These are phyloP conservation scores for Cladophialophora exuberans DNA, from an alignment of 2,329 filamentous ascomycete genomes.

Conservation along the genomic window DNA sequence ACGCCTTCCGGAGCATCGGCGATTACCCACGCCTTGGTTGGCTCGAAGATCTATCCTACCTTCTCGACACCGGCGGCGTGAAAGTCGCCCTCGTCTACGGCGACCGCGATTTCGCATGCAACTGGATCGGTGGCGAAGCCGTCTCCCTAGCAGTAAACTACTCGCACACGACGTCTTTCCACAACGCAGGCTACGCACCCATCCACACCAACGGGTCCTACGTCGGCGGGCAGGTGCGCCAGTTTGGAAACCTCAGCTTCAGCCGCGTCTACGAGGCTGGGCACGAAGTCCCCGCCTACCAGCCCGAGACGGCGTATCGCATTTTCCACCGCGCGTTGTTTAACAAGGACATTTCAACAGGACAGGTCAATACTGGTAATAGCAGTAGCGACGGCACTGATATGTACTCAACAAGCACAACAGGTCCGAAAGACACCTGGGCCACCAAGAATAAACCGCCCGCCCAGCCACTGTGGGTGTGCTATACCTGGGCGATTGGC, in stretches of 20 bases:
- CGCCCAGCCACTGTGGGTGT: slow-evolving; percentile 44
- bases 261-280: slow-evolving; percentile 42
- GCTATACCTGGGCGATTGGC: slow-evolving; percentile 47
- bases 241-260: slow-evolving; percentile 47
- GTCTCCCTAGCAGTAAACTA: slow-evolving; percentile 52
- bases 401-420: slow-evolving; percentile 15
- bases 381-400: slow-evolving; percentile 4
- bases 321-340: slow-evolving; percentile 43
- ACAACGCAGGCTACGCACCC: slow-evolving; percentile 47
- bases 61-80: slow-evolving; percentile 62
- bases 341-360: slow-evolving; percentile 42
- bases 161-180: slow-evolving; percentile 44
- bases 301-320: slow-evolving; percentile 43
- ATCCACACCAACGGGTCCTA: slow-evolving; percentile 39
- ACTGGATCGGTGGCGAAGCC: too few species aligned
- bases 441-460: slow-evolving; percentile 41
- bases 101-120: too few species aligned
- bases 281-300: slow-evolving; percentile 38
- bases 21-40: slow-evolving; percentile 38
- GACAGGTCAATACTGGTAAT: slow-evolving; percentile 24
- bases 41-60: slow-evolving; percentile 53
- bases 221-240: slow-evolving; percentile 46
- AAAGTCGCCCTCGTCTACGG: slow-evolving; percentile 62
- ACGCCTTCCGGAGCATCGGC: slow-evolving; percentile 48
- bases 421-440: slow-evolving; percentile 12